Conservation (phyloP, 2,329 filamentous ascomycete species). For the Botrytis tulipae region DNA sequence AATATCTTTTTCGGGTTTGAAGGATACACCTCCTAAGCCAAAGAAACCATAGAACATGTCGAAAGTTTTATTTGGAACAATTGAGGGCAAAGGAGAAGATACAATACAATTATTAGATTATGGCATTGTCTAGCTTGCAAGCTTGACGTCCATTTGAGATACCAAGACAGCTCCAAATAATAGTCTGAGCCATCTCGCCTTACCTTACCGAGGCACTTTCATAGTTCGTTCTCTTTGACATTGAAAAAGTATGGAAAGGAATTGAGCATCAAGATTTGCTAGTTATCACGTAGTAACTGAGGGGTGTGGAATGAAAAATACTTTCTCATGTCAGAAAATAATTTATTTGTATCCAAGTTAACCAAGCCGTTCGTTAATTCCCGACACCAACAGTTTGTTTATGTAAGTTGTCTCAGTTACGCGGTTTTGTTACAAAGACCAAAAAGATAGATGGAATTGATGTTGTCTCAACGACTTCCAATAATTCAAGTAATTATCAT, state of each 20-base stretch:
- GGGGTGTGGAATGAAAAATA: too few relatives aligned
- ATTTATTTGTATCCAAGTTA: neutral
- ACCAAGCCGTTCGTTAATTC: neutral
- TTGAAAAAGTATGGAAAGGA: neutral
- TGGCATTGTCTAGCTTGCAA: neutral
- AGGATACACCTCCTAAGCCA: conserved; percentile 11
- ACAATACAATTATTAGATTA: neutral
- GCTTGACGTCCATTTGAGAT: neutral
- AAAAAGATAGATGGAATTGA: neutral
- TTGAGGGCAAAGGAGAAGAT: neutral
- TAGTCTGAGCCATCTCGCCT: conserved; percentile 7
- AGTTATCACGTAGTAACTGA: neutral
- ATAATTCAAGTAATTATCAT: neutral
- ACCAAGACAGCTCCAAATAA: neutral
- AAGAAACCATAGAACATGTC: conserved; percentile 15
- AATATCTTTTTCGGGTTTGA: conserved; percentile 35
- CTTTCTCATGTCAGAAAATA: neutral
- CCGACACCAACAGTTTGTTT: neutral
- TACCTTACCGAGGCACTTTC: neutral
- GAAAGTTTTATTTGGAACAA: neutral
- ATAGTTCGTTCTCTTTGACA: neutral
- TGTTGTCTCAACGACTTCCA: neutral
- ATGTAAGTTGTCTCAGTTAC: neutral
- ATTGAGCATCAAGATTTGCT: neutral
- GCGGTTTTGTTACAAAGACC: neutral